These are phyloP conservation scores for Calonectria pseudoreteaudii DNA, from an alignment of 2,329 filamentous ascomycete genomes.

Conservation along the genomic window DNA sequence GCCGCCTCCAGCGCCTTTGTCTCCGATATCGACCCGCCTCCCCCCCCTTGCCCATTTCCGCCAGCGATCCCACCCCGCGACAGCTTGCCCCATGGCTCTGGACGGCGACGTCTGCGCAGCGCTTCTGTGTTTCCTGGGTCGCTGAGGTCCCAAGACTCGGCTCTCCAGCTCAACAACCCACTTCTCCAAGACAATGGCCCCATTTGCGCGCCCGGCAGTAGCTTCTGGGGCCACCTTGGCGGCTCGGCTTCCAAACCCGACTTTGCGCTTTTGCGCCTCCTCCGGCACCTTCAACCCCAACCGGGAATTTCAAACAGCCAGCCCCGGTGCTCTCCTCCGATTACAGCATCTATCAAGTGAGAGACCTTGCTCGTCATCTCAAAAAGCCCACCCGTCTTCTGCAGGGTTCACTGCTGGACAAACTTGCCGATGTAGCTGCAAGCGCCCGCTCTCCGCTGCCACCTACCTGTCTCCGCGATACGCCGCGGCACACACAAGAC, in stretches of 20 bases:
- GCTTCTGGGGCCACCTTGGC: conserved; percentile 28
- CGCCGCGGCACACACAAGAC: conserved; percentile 45
- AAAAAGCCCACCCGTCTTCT: conserved; percentile 15
- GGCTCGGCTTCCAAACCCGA: conserved; percentile 34
- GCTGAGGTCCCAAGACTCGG: conserved; percentile 36
- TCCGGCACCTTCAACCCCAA: conserved; percentile 17
- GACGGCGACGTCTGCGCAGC: conserved; percentile 37
- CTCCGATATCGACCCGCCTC: conserved; percentile 28
- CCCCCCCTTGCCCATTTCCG: conserved; percentile 19
- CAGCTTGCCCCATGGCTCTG: conserved; percentile 43
- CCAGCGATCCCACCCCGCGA: conserved; percentile 26
- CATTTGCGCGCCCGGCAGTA: conserved; percentile 31
- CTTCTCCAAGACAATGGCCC: conserved; percentile 38
- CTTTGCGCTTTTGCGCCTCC: conserved; percentile 23
- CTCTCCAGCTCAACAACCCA: conserved; percentile 13
- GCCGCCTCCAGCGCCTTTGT: not conserved
- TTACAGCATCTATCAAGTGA: not conserved
- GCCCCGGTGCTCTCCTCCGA: conserved; percentile 12
- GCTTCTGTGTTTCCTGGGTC: conserved; percentile 38
- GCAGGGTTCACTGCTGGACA: conserved; percentile 22
- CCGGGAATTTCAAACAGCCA: not conserved
- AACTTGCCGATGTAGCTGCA: conserved; percentile 25
- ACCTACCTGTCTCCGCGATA: conserved; percentile 17
- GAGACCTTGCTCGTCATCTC: not conserved
- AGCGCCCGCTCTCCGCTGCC: conserved; percentile 17